These are phyloP conservation scores for Penicillium paxilli DNA, from an alignment of 495 filamentous ascomycete genomes.

Conservation along the genomic window DNA sequence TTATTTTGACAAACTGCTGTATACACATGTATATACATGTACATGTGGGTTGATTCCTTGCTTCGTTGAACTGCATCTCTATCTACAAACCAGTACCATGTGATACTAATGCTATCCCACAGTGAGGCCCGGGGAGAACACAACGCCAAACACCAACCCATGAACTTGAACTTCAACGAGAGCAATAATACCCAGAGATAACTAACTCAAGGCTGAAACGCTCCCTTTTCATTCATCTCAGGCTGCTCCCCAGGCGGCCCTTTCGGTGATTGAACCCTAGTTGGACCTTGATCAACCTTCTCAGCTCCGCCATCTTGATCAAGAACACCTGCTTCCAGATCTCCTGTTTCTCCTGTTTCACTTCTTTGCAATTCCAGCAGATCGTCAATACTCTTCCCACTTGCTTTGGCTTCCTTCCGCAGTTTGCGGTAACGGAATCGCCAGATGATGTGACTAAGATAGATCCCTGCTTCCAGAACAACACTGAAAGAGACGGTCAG, in stretches of 20 bases:
- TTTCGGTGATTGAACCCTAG: not conserved
- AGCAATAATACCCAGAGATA: too few species aligned
- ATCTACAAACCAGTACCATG: too few species aligned
- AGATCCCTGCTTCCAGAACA: conserved; percentile 67
- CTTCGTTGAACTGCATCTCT: too few species aligned
- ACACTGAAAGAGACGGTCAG: conserved; percentile 37
- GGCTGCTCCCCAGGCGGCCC: not conserved
- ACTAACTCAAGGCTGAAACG: not conserved
- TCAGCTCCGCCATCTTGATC: not conserved
- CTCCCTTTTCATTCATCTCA: not conserved
- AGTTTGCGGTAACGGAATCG: conserved; percentile 61
- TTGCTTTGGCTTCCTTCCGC: conserved; percentile 54
- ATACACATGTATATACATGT: too few species aligned
- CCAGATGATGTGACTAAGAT: conserved; percentile 67
- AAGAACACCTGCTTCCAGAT: not conserved
- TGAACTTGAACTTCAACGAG: too few species aligned
- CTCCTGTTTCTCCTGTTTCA: conserved; percentile 1
- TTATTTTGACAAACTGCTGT: too few species aligned
- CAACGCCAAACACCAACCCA: too few species aligned
- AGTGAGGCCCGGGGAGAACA: too few species aligned
- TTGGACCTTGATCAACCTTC: not conserved
- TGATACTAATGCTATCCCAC: not conserved
- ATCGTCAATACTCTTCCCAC: conserved; percentile 64
- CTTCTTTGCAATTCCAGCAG: conserved; percentile 35
- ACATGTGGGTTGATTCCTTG: too few species aligned